Percentiles rank a stretch among this genome's conserved stretches.
These are phyloP conservation scores for Podospora anserina DNA, from an alignment of 495 filamentous ascomycete species.

Conservation along the genomic window DNA sequence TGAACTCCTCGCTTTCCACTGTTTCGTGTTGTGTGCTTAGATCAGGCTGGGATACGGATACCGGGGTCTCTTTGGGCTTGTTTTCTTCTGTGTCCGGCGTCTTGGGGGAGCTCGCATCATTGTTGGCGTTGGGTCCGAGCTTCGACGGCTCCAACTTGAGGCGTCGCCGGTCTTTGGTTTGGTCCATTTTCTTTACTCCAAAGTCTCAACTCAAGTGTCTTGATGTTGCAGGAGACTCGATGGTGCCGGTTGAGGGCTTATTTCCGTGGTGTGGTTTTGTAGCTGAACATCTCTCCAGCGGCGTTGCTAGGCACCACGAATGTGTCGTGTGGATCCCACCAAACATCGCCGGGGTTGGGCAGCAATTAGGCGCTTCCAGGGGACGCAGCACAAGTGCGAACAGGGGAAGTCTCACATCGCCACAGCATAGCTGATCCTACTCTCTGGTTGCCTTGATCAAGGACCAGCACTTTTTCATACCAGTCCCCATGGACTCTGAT, in stretches of 20 bases:
- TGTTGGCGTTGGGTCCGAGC: no score
- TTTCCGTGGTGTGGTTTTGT: not conserved
- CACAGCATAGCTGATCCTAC: not conserved
- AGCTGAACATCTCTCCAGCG: not conserved
- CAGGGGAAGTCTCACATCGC: not conserved
- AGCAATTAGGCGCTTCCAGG: not conserved
- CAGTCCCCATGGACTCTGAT: slow-evolving; percentile 45
- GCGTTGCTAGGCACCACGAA: not conserved
- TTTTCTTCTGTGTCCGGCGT: not conserved
- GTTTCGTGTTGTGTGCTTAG: not conserved
- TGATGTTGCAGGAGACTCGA: not conserved
- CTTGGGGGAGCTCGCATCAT: not conserved
- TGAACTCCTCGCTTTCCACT: not conserved
- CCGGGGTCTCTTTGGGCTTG: not conserved
- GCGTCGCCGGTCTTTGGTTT: not conserved
- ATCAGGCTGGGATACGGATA: not conserved
- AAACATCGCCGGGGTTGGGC: not conserved
- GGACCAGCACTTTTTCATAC: slow-evolving; percentile 49
- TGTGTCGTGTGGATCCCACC: not conserved
- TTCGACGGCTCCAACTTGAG: not conserved
- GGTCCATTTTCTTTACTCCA: not conserved
- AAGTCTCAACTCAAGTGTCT: not conserved
- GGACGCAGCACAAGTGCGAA: not conserved
- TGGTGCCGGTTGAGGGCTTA: not conserved
- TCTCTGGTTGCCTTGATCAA: slow-evolving; percentile 22